Conservation (phyloP, 192 early-diverging fungal species). For the Coemansia sp. region DNA sequence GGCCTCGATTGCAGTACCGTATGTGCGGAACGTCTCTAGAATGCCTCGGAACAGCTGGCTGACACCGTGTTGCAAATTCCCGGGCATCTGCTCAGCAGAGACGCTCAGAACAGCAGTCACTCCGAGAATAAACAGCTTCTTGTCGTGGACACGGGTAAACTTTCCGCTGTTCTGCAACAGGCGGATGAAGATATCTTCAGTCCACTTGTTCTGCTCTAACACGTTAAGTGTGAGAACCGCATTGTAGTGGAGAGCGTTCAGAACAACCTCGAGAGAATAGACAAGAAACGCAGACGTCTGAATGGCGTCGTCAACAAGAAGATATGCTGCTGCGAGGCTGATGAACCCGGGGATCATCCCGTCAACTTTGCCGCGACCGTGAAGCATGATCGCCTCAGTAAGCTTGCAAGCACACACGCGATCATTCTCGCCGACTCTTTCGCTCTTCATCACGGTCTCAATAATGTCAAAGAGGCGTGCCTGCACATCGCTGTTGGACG, state of each 20-base stretch:
- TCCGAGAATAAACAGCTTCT: constrained; percentile 86
- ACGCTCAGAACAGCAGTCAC: constrained; percentile 73
- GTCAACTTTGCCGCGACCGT: constrained; percentile 83
- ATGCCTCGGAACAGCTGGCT: constrained; percentile 71
- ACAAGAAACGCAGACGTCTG: constrained; percentile 71
- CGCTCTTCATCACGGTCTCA: constrained; percentile 79
- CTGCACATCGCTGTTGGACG: constrained; percentile 65
- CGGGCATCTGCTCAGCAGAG: constrained; percentile 70
- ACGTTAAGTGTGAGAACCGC: constrained; percentile 70
- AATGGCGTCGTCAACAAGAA: constrained; percentile 62
- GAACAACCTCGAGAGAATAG: constrained; percentile 74
- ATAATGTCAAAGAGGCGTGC: constrained; percentile 81
- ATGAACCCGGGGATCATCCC: constrained; percentile 68
- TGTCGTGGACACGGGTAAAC: constrained; percentile 89
- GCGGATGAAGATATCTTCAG: constrained; percentile 74
- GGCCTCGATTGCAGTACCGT: constrained; percentile 60
- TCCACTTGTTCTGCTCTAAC: constrained; percentile 76
- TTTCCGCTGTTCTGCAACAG: constrained; percentile 74
- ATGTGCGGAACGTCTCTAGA: constrained; percentile 71
- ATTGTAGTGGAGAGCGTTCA: constrained; percentile 90
- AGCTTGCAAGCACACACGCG: constrained; percentile 82
- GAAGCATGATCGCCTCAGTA: constrained; percentile 79
- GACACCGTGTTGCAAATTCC: constrained; percentile 70
- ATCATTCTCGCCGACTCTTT: constrained; percentile 73
- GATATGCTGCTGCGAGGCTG: constrained; percentile 63